These are phyloP conservation scores for Alternaria solani DNA, from an alignment of 2,329 filamentous ascomycete genomes.

Conservation along the genomic window DNA sequence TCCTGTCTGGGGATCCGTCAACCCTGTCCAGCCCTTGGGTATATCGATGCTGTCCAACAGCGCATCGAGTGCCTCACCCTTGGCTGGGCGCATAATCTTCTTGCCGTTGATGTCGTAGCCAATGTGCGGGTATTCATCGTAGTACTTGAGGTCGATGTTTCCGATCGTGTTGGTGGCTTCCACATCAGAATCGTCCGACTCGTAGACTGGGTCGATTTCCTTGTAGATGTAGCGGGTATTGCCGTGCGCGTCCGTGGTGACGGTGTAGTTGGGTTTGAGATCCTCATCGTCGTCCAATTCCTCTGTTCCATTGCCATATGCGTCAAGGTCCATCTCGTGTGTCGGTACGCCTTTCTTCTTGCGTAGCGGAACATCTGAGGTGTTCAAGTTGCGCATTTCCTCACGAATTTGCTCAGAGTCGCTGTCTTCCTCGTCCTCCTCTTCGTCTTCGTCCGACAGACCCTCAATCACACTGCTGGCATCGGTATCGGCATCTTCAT, in stretches of 20 bases:
- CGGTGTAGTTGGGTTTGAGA: conserved; percentile 62
- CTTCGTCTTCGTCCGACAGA: conserved; percentile 42
- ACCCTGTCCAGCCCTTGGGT: conserved; percentile 94
- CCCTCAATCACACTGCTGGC: conserved; percentile 47
- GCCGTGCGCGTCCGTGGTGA: conserved; percentile 86
- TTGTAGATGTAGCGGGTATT: conserved; percentile 89
- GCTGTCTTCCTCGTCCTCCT: conserved; percentile 44
- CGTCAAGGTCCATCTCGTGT: conserved; percentile 27
- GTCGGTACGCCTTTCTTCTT: conserved; percentile 26
- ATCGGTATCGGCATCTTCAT: conserved; percentile 37
- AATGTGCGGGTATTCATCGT: conserved; percentile 97
- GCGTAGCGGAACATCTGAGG: conserved; percentile 34
- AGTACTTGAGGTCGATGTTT: conserved; percentile 91
- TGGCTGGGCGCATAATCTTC: conserved; percentile 94
- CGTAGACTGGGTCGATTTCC: conserved; percentile 93
- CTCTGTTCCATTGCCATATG: conserved; percentile 24
- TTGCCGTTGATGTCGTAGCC: conserved; percentile 99
- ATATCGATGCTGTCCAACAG: conserved; percentile 95
- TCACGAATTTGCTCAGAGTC: conserved; percentile 54
- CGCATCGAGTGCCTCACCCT: conserved; percentile 90
- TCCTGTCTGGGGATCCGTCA: conserved; percentile 92
- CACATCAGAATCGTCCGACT: conserved; percentile 92
- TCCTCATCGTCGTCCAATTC: conserved; percentile 43
- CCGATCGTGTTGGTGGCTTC: conserved; percentile 90
- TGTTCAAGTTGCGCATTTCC: conserved; percentile 55